phyloP scores from a whole-genome alignment of 225 moss, liverwort and hornwort species.

The Climacium dendroides region DNA sequence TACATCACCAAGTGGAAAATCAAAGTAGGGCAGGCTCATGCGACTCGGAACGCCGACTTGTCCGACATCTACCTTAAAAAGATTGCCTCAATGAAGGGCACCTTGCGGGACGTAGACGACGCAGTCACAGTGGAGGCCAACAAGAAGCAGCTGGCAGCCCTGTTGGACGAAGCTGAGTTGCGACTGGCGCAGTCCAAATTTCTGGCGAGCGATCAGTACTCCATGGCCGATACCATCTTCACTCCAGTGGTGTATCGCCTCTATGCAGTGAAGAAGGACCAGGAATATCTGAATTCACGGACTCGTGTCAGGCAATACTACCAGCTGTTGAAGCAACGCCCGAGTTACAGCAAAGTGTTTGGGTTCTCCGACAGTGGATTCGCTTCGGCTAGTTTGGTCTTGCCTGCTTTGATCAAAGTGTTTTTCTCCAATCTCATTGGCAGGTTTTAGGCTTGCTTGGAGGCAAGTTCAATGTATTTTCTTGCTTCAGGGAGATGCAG shows the following conservation, averaged over 20 bases:
- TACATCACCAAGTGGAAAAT: conserved; percentile 38
- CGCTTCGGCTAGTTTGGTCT: not conserved
- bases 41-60: conserved; percentile 24
- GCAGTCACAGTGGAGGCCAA: conserved; percentile 19
- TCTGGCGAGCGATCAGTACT: conserved; percentile 40
- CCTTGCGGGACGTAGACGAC: not conserved
- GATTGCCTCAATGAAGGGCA: conserved; percentile 4
- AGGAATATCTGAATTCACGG: conserved; percentile 15
- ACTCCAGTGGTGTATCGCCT: conserved; percentile 29
- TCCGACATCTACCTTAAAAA: conserved; percentile 27
- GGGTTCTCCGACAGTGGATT: conserved; percentile 17
- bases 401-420: conserved; percentile 24
- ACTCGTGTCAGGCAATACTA: conserved; percentile 24
- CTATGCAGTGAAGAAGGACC: conserved; percentile 15
- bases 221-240: conserved; percentile 35
- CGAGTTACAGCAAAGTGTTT: conserved; percentile 47
- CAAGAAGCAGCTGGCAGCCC: conserved; percentile 19
- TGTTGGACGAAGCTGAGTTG: conserved; percentile 54
- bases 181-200: conserved; percentile 17
- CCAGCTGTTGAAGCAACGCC: conserved; percentile 31
- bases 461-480: not conserved
- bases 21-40: conserved; percentile 32
- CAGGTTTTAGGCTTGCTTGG: not conserved
- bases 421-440: conserved; percentile 25
- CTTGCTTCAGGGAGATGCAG: not conserved